Conservation (phyloP, 352 stramenopile species). For the Phytophthora capsici region DNA sequence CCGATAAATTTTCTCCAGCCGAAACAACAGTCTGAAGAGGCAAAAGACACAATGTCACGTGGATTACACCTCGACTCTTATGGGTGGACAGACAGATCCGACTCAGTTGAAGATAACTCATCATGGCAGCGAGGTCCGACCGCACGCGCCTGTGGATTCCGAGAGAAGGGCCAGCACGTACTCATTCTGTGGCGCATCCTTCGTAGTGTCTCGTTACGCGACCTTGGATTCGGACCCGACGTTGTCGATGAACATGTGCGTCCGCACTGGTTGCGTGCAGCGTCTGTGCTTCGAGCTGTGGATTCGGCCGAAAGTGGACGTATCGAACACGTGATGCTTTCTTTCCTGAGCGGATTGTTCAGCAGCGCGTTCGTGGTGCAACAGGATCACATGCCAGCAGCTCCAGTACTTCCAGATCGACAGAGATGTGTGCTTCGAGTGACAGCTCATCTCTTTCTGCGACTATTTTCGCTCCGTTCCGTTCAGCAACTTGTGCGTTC, state of each 20-base stretch:
- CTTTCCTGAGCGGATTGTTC: slow-evolving; percentile 7
- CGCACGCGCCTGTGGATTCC: slow-evolving; percentile 2
- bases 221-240: slow-evolving; percentile 6
- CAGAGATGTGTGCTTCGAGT: not conserved
- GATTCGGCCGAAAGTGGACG: not conserved
- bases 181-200: slow-evolving; percentile 31
- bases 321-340: not conserved
- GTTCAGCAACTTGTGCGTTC: slow-evolving; percentile 11
- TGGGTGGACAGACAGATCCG: no score
- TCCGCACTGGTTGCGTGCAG: slow-evolving; percentile 14
- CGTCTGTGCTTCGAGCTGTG: slow-evolving; percentile 5
- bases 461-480: slow-evolving; percentile 5
- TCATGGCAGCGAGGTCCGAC: slow-evolving; percentile 9
- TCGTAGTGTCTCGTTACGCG: slow-evolving; percentile 2
- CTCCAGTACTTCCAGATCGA: not conserved
- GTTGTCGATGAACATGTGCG: not conserved
- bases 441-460: slow-evolving; percentile 24
- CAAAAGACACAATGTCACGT: no score
- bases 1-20: not conserved
- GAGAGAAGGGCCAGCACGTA: slow-evolving; percentile 25
- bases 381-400: not conserved
- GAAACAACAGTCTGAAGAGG: no score
- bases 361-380: not conserved
- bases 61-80: no score
- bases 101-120: not conserved